Base-by-base conservation (phyloP, 805 yeast genomes). In the Metschnikowia henanensis region DNA sequence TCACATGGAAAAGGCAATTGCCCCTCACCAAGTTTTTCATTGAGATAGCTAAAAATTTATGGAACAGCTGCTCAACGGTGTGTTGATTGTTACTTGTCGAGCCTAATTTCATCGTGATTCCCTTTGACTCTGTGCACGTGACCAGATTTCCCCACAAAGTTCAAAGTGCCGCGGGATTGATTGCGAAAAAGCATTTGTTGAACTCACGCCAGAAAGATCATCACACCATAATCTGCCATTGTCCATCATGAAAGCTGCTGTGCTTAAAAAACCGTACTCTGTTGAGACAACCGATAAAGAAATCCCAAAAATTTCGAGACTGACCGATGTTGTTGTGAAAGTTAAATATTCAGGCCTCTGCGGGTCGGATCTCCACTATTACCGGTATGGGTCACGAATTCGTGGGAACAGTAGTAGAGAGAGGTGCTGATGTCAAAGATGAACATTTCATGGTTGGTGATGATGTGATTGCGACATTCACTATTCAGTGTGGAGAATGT, bases 351-450 rank as follows among this genome's bases (percentile, higher is more conserved):
- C 80, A 2, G 81, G 79, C 3, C 58, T 78, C 15, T 78, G 83
- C 56, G 83, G 83, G 2, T 72, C 81, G 5, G 83, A 78, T 51
- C 62, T 78, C 42, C 83, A 78, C 56, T 67, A 72, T 33, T 77
- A 74, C 52, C 58, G 82, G n/a, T 81, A 74, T 75, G 47, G 83
- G 83, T 33, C 83, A 79, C 60, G 83, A 77, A 55, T 68, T 75
- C 38, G 55, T 67, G 16, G 80, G 81, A 2, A 61, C 60, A 2
- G 61, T 77, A 6, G 73, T 64, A 3, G 69, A 64, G 6, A 65
- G 60, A 15, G 81, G 80, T 1, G 8, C 44, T 0, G 60, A 46
- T 0, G 53, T 67, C 2, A 37, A 50, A 6, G 59, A 52, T 17
- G 21, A 45, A 17, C 57, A 57, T n/a, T 70, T 77, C 49, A 52